phyloP scores from a whole-genome alignment of 352 stramenopile genomes.

The Plasmopara viticola region DNA sequence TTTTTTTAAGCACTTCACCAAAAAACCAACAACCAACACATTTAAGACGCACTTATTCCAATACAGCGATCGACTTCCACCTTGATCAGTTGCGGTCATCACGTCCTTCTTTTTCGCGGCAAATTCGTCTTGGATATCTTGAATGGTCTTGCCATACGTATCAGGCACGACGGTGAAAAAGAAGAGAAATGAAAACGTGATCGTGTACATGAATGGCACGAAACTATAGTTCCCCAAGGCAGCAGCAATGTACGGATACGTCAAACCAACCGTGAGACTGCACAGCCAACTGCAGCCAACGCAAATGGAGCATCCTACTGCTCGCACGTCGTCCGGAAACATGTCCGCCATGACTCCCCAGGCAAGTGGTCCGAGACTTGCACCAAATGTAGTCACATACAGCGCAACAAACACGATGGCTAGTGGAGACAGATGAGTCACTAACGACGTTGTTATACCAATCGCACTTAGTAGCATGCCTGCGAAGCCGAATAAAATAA shows the following conservation, averaged over 20 bases:
- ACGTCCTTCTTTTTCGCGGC: constrained; percentile 6
- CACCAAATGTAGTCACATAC: constrained; percentile 42
- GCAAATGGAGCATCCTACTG: constrained; percentile 18
- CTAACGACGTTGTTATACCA: constrained; percentile 38
- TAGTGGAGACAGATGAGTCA: constrained; percentile 22
- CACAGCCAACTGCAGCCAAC: constrained; percentile 48
- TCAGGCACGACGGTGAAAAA: constrained; percentile 43
- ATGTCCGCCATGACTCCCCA: constrained; percentile 50
- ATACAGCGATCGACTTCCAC: constrained; percentile 7
- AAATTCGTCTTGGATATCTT: constrained; percentile 58
- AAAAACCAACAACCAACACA: too few species aligned
- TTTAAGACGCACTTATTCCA: too few species aligned
- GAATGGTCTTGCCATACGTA: constrained; percentile 53
- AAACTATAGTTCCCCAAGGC: constrained; percentile 39
- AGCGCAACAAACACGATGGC: constrained; percentile 49
- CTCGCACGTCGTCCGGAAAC: constrained; percentile 45
- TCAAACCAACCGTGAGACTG: constrained; percentile 45
- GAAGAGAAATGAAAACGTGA: constrained; percentile 41
- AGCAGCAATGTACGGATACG: constrained; percentile 49
- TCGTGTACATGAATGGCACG: constrained; percentile 43
- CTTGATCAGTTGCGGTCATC: constrained; percentile 7
- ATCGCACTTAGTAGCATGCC: constrained; percentile 46
- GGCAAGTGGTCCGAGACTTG: constrained; percentile 46
- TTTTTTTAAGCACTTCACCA: too few species aligned
- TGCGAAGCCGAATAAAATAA: constrained; percentile 37